phyloP scores from a whole-genome alignment of 768 basidiomycete species.

The Heimioporus sp. region DNA sequence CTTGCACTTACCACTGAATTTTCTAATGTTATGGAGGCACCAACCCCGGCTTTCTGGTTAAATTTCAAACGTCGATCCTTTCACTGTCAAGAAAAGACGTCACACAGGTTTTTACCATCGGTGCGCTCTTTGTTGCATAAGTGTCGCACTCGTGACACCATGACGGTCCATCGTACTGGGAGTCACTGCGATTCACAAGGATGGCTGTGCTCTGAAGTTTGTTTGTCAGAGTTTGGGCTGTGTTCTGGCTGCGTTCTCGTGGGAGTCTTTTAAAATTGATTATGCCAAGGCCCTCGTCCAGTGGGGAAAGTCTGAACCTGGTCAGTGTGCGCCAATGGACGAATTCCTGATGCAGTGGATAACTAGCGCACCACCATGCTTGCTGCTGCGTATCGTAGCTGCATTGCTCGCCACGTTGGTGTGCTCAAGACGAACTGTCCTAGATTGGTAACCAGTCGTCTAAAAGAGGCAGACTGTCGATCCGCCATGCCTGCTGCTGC shows the following conservation, averaged over 20 bases:
- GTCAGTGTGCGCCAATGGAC: no score
- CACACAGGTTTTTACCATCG: not conserved
- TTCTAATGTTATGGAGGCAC: no score
- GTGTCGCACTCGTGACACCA: not conserved
- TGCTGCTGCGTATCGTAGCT: no score
- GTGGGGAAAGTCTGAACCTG: conserved; percentile 3
- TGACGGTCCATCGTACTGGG: not conserved
- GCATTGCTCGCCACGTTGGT: no score
- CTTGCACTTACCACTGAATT: conserved; percentile 5
- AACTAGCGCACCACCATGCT: no score
- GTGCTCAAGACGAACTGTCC: no score
- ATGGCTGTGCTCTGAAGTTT: not conserved
- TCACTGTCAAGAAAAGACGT: no score
- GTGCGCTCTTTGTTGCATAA: not conserved
- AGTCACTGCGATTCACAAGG: not conserved
- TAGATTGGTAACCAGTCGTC: no score
- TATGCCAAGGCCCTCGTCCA: conserved; percentile 3
- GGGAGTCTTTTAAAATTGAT: conserved; percentile 1
- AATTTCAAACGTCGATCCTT: no score
- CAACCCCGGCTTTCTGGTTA: no score
- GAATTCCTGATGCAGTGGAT: no score
- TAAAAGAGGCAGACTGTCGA: not conserved
- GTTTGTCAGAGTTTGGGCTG: not conserved
- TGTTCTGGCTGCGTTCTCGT: not conserved
- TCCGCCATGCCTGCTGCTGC: no score